Conservation (phyloP, 2,329 filamentous ascomycete species). For the Saccharata proteae region DNA sequence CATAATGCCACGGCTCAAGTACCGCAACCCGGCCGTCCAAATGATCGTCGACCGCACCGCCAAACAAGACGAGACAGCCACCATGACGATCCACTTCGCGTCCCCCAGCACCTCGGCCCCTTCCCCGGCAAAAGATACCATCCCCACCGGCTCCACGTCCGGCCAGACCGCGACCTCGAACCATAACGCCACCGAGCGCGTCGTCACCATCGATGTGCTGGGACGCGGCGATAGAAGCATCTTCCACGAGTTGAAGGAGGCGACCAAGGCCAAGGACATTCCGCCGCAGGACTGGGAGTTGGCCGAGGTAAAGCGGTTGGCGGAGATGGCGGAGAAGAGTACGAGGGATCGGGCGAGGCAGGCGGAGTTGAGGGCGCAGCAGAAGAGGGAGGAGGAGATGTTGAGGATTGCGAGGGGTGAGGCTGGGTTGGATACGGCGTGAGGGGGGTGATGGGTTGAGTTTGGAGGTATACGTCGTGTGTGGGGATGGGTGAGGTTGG, state of each 20-base stretch:
- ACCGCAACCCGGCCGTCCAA: slow-evolving; percentile 74
- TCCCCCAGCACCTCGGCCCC: slow-evolving; percentile 21
- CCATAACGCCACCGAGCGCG: slow-evolving; percentile 17
- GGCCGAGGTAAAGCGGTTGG: slow-evolving; percentile 44
- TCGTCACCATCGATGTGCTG: slow-evolving; percentile 45
- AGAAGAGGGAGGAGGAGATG: slow-evolving; percentile 50
- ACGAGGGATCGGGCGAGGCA: slow-evolving; percentile 44
- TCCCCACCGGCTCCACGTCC: slow-evolving; percentile 12
- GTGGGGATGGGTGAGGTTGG: neutral
- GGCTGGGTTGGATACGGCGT: too few species aligned
- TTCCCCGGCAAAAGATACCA: slow-evolving; percentile 16
- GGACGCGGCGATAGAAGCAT: slow-evolving; percentile 49
- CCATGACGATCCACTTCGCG: slow-evolving; percentile 52
- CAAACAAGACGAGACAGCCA: slow-evolving; percentile 40
- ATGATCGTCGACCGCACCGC: slow-evolving; percentile 67
- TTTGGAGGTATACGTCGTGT: neutral
- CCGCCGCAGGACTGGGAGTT: slow-evolving; percentile 48
- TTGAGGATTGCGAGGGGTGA: slow-evolving; percentile 23
- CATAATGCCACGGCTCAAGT: slow-evolving; percentile 79
- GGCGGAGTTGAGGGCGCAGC: slow-evolving; percentile 41
- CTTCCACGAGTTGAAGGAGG: slow-evolving; percentile 46
- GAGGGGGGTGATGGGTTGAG: neutral
- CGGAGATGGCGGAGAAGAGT: slow-evolving; percentile 40
- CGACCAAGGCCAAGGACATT: slow-evolving; percentile 49
- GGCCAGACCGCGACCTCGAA: slow-evolving; percentile 20